Evolutionary conservation across 352 stramenopile genomes (phyloP).

Genomic region (Phytophthora pluvialis): DNA sequence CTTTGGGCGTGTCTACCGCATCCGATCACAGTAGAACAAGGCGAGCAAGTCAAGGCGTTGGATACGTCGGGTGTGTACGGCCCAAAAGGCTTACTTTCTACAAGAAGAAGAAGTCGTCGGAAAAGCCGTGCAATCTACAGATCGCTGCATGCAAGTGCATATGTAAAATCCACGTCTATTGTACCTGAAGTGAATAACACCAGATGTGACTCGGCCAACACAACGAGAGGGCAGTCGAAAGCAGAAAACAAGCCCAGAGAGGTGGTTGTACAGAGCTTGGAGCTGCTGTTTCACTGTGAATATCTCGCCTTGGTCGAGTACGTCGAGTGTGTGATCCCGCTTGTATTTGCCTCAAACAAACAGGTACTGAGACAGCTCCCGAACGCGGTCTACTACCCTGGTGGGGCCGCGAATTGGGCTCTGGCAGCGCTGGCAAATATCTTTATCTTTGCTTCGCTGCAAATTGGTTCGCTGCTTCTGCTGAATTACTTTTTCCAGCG

Average conservation of each 20-base stretch:
- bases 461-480: slow-evolving; percentile 37
- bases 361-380: slow-evolving; percentile 39
- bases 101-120: background rate
- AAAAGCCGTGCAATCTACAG: background rate
- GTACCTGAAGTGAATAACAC: background rate
- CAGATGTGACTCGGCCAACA: background rate
- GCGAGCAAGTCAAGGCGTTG: background rate
- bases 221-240: background rate
- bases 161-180: background rate
- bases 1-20: slow-evolving; percentile 16
- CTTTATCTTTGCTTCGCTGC: slow-evolving; percentile 34
- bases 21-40: background rate
- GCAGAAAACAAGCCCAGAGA: background rate
- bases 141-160: background rate
- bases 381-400: slow-evolving; percentile 42
- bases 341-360: slow-evolving; percentile 42
- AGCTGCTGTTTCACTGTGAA: slow-evolving; percentile 48
- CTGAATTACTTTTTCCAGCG: slow-evolving; percentile 33
- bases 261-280: slow-evolving; percentile 23
- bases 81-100: background rate
- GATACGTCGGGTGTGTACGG: slow-evolving; percentile 2
- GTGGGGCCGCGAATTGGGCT: slow-evolving; percentile 12
- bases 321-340: slow-evolving; percentile 46
- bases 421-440: slow-evolving; percentile 2
- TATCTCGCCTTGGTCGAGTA: slow-evolving; percentile 46